Base-by-base conservation (phyloP, 768 basidiomycete genomes). In the Kwoniella sp. region DNA sequence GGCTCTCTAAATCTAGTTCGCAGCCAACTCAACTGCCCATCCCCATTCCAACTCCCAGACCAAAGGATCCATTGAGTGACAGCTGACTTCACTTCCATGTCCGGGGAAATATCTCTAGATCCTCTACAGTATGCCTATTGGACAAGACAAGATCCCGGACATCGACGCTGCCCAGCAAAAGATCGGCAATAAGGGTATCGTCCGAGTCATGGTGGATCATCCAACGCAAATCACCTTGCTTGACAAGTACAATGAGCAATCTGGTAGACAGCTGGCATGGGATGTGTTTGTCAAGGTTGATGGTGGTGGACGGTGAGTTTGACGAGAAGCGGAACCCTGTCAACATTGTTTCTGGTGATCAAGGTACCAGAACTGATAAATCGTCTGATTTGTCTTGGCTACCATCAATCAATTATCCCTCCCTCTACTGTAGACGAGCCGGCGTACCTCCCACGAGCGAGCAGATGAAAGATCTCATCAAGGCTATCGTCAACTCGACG, bases 281-380 rank as follows among this genome's bases (percentile, higher is more conserved):
- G 88, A 87, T 15, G 85, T 84, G 0, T 92, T 92, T 76, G 83
- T 93, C 63, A 92, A 92, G 67, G 81, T 92, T 36, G 89, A 92
- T 68, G 86, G 86, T 7, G 90, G 88, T 27, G 85, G 86, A 69
- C 86, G 87, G 90, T 91, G 79, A 73, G 88, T 76, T n/a, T n/a
- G n/a, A n/a, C n/a, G n/a, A n/a, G n/a, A n/a, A n/a, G n/a, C n/a
- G n/a, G n/a, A n/a, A n/a, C n/a, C n/a, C n/a, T n/a, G n/a, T n/a
- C n/a, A n/a, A n/a, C n/a, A n/a, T n/a, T n/a, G n/a, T n/a, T n/a
- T n/a, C n/a, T n/a, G n/a, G n/a, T n/a, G n/a, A n/a, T n/a, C n/a
- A n/a, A n/a, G n/a, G n/a, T n/a, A n/a, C n/a, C n/a, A n/a, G n/a
- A n/a, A n/a, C n/a, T n/a, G n/a, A n/a, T n/a, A n/a, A n/a, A n/a